Evolutionary conservation across 768 basidiomycete genomes (phyloP), one percentile per base, ranked within the genome.

Genomic region (Pleurotus platypus): DNA sequence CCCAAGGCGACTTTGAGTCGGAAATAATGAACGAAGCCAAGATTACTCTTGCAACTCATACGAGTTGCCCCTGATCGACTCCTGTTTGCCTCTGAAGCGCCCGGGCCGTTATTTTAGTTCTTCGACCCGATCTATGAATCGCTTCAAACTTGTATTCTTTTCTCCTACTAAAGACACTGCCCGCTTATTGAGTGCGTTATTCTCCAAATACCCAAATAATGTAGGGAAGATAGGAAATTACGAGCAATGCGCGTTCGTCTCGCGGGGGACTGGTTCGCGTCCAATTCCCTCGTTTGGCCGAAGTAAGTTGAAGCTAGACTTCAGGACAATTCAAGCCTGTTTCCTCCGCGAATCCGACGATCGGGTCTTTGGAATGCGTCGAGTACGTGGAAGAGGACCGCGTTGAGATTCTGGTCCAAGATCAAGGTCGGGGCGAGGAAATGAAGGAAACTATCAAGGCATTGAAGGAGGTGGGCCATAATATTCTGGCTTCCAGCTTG

Each of bases 111-210:
- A 16, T 8, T 0, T 35, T 4, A 35, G 30, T 11, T 35, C 5
- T 30, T 30, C 27, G 27, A 43, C 18, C 27, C 24, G 24, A 26
- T 26, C 24, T 1, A 56, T 58, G 16, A 27, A 55, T 53, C 72
- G 69, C 57, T 84, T 77, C 69, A 83, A 83, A 64, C 74, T 84
- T 40, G 74, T 82, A 5, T 83, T 84, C 65, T 83, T 83, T 62
- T 64, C 73, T 46, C 82, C 82, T 4, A 67, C 68, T 5, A 53
- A 71, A 4, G 67, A 69, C 56, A 83, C 82, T 0, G 67, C 67
- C 26, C 58, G 57, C 4, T 70, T 79, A 49, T 66, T 83, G n/a
- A 66, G 71, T 47, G 74, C 75, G 57, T 66, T 82, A 11, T 83
- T 84, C 66, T 55, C 65, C n/a, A 72, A 66, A 18, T 76, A 69